Conservation (phyloP, 2,329 filamentous ascomycete genomes). For the Aspergillus jensenii region DNA sequence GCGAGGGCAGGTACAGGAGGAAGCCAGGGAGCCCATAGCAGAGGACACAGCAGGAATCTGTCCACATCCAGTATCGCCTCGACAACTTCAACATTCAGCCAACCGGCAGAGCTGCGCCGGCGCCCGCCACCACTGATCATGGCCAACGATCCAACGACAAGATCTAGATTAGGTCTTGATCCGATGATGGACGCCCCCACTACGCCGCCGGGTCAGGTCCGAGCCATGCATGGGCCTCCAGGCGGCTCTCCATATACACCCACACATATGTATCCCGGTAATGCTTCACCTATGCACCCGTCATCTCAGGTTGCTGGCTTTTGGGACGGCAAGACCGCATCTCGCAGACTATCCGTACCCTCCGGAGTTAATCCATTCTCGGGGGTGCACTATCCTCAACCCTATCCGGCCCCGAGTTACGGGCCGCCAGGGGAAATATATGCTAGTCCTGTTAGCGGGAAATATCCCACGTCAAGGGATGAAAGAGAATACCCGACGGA, state of each 20-base stretch:
- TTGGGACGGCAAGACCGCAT: conserved; percentile 68
- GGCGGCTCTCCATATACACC: conserved; percentile 79
- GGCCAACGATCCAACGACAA: conserved; percentile 62
- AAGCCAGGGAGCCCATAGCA: conserved; percentile 67
- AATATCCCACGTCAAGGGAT: conserved; percentile 47
- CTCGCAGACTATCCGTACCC: conserved; percentile 78
- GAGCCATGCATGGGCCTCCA: conserved; percentile 65
- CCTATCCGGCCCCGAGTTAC: conserved; percentile 56
- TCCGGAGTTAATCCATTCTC: conserved; percentile 74
- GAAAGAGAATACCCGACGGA: conserved; percentile 53
- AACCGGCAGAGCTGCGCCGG: conserved; percentile 63
- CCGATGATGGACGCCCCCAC: conserved; percentile 63
- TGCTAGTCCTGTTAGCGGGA: conserved; percentile 67
- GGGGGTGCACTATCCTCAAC: conserved; percentile 62
- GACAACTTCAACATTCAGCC: conserved; percentile 66
- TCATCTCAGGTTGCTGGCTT: conserved; percentile 71
- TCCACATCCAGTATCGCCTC: conserved; percentile 86
- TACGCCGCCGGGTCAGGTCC: conserved; percentile 63
- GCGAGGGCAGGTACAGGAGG: conserved; percentile 76
- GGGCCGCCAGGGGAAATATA: conserved; percentile 62
- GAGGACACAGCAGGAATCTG: conserved; percentile 80
- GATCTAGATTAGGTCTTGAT: conserved; percentile 53
- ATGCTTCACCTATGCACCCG: conserved; percentile 71
- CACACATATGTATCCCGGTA: conserved; percentile 75
- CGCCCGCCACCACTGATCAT: conserved; percentile 81